Evolutionary conservation across 306 rosid species (phyloP).

Genomic region (Alnus rubra): DNA sequence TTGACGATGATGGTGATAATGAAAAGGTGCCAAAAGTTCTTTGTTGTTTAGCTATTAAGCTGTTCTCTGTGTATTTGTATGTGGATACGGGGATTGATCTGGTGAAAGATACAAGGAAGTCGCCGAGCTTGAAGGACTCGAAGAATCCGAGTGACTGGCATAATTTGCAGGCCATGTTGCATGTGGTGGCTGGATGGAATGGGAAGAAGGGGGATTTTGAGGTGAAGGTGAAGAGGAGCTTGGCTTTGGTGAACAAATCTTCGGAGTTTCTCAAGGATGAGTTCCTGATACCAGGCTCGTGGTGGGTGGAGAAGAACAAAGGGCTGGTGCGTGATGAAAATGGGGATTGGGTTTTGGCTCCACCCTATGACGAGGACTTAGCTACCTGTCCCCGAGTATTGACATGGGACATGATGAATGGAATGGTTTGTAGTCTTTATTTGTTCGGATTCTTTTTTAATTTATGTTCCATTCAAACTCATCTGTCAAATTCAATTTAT

Average conservation of each 20-base stretch:
- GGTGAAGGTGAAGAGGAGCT: conserved; percentile 62
- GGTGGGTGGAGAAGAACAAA: conserved; percentile 80
- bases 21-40: background rate
- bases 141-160: conserved; percentile 63
- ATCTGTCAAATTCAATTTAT: no score
- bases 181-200: conserved; percentile 81
- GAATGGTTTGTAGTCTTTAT: background rate
- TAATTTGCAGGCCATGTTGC: conserved; percentile 69
- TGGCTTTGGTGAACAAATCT: conserved; percentile 69
- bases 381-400: conserved; percentile 55
- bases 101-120: conserved; percentile 52
- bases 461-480: no score
- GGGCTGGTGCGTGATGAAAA: conserved; percentile 54
- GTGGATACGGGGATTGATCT: conserved; percentile 40
- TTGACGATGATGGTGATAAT: conserved; percentile 2
- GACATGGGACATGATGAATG: background rate
- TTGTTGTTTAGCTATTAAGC: no score
- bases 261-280: conserved; percentile 45
- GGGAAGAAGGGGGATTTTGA: conserved; percentile 43
- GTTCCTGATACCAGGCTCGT: conserved; percentile 40
- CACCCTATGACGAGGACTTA: conserved; percentile 54
- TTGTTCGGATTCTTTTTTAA: no score
- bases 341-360: conserved; percentile 59
- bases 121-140: conserved; percentile 54
- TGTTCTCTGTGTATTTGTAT: conserved; percentile 15